phyloP scores from a whole-genome alignment of 371 early-diverging fungal genomes.

The Syncephalis plumigaleata region DNA sequence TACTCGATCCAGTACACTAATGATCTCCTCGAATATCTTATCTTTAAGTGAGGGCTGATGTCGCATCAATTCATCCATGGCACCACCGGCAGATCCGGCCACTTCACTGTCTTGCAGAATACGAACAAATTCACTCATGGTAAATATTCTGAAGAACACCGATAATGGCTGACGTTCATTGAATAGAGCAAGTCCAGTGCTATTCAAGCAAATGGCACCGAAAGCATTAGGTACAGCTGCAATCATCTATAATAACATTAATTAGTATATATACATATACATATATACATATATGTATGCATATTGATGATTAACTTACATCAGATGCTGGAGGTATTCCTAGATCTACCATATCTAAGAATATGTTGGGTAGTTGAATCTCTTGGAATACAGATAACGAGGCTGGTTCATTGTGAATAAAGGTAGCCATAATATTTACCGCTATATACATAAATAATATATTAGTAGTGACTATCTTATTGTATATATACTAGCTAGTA shows the following conservation, averaged over 20 bases:
- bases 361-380: conserved; percentile 61
- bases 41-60: conserved; percentile 79
- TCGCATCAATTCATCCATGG: conserved; percentile 88
- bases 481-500: conserved; percentile 14
- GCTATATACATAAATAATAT: conserved; percentile 18
- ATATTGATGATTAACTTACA: conserved; percentile 12
- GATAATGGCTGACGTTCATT: conserved; percentile 46
- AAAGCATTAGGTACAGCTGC: conserved; percentile 80
- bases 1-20: background rate
- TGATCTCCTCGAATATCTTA: conserved; percentile 44
- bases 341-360: conserved; percentile 43
- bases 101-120: conserved; percentile 67
- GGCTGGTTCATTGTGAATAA: conserved; percentile 95
- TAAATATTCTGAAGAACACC: conserved; percentile 61
- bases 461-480: background rate
- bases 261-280: background rate
- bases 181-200: conserved; percentile 66
- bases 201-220: conserved; percentile 90
- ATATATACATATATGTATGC: background rate
- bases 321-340: conserved; percentile 58
- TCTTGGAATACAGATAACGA: conserved; percentile 84
- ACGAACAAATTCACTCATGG: conserved; percentile 50
- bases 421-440: conserved; percentile 81
- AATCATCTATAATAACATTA: conserved; percentile 9
- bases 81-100: conserved; percentile 58